Percentiles rank a stretch among this genome's conserved stretches.
These are phyloP conservation scores for Phytophthora cactorum DNA, from an alignment of 352 stramenopile species.

Conservation along the genomic window DNA sequence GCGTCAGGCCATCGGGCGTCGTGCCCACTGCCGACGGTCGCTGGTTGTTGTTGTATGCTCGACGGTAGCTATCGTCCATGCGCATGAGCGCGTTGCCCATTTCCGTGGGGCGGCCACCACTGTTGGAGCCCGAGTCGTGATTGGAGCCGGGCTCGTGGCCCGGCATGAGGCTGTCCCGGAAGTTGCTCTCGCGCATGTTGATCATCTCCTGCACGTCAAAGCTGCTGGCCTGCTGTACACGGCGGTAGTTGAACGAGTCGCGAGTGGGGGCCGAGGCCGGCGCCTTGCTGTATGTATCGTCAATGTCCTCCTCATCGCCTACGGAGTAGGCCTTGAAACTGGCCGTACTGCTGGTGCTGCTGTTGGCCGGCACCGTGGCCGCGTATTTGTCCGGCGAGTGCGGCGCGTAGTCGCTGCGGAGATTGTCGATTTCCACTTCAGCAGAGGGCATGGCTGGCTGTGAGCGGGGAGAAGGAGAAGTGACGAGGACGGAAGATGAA, in stretches of 20 bases:
- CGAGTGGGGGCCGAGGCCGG: conserved; percentile 5
- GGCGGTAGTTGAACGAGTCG: conserved; percentile 34
- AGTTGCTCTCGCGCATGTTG: conserved; percentile 51
- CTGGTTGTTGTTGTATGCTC: conserved; percentile 40
- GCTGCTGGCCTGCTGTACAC: conserved; percentile 47
- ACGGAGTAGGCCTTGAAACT: conserved; percentile 39
- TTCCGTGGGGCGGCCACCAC: conserved; percentile 48
- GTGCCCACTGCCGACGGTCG: conserved; percentile 12
- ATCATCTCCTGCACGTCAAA: conserved; percentile 74
- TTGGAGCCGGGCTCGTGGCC: conserved; percentile 14
- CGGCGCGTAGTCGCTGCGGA: conserved; percentile 26
- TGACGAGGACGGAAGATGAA: conserved; percentile 4
- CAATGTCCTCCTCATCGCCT: conserved; percentile 38
- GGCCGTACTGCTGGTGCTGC: conserved; percentile 32
- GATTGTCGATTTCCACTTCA: conserved; percentile 52
- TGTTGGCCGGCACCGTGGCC: conserved; percentile 13
- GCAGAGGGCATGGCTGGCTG: conserved; percentile 32
- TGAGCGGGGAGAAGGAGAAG: conserved; percentile 3
- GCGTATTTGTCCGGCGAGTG: conserved; percentile 23
- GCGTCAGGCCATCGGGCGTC: conserved; percentile 66
- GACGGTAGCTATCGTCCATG: conserved; percentile 74
- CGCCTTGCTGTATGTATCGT: conserved; percentile 19
- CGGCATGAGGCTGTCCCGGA: conserved; percentile 63
- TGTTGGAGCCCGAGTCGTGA: conserved; percentile 29
- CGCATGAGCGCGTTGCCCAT: conserved; percentile 75